Conservation (phyloP, 768 basidiomycete species). For the Mrakia gelida region DNA sequence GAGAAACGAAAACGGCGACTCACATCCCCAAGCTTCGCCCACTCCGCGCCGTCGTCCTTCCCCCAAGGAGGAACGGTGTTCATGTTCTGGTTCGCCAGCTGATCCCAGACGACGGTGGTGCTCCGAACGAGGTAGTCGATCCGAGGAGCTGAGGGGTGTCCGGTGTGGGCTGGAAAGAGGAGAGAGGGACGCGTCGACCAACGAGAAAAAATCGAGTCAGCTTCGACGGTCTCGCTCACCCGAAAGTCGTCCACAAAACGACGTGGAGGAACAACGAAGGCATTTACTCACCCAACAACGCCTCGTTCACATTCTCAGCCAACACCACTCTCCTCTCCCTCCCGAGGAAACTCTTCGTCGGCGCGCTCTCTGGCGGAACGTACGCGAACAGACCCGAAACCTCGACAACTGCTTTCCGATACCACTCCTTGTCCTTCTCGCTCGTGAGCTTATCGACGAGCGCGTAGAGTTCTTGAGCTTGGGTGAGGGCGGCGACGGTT, state of each 20-base stretch:
- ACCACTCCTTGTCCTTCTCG: conserved; percentile 58
- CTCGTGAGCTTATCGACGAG: conserved; percentile 55
- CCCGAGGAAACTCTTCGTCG: conserved; percentile 67
- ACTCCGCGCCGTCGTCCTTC: conserved; percentile 20
- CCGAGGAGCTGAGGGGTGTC: not conserved
- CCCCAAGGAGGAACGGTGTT: conserved; percentile 29
- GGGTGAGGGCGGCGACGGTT: conserved; percentile 39
- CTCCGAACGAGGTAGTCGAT: conserved; percentile 18
- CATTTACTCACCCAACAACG: conserved; percentile 68
- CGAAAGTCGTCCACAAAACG: not conserved
- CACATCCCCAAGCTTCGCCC: conserved; percentile 24
- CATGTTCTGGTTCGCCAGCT: conserved; percentile 13
- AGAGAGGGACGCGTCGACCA: not conserved
- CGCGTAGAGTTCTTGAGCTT: conserved; percentile 60
- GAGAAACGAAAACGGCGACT: not conserved
- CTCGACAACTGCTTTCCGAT: conserved; percentile 64
- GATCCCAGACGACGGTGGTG: conserved; percentile 24
- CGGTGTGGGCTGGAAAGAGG: conserved; percentile 16
- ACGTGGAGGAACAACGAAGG: not conserved
- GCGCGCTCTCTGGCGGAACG: conserved; percentile 39
- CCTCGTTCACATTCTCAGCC: conserved; percentile 81
- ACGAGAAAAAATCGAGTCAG: too few relatives aligned
- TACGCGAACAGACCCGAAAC: conserved; percentile 81
- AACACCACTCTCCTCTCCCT: conserved; percentile 73
- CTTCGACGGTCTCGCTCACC: not conserved